Evolutionary conservation across 2,329 filamentous ascomycete species (phyloP).

Genomic region (Monosporascus sp.): DNA sequence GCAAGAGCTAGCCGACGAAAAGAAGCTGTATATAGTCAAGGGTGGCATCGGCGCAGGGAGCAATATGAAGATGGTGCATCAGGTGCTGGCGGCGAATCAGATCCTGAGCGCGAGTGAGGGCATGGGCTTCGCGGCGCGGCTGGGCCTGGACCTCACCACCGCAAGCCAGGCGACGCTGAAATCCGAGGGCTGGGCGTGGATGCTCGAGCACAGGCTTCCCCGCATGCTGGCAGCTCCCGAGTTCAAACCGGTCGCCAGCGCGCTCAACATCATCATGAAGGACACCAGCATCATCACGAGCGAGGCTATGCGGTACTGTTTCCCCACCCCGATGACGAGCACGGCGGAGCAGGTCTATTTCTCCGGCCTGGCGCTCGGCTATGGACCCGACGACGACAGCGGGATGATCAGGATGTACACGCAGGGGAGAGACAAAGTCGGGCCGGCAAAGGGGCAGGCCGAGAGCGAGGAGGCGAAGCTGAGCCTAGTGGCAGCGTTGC

Average conservation of each 20-base stretch:
- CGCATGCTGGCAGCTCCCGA: constrained; percentile 44
- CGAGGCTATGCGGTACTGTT: constrained; percentile 51
- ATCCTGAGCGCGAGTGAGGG: constrained; percentile 56
- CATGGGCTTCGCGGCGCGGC: constrained; percentile 51
- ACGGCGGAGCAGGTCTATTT: constrained; percentile 62
- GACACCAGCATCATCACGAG: constrained; percentile 63
- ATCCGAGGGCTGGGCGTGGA: constrained; percentile 52
- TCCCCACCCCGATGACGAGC: constrained; percentile 55
- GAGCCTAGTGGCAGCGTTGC: constrained; percentile 31
- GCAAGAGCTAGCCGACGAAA: constrained; percentile 54
- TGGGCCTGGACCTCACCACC: constrained; percentile 44
- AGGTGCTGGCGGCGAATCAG: constrained; percentile 58
- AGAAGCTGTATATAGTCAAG: constrained; percentile 57
- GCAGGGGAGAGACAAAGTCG: constrained; percentile 30
- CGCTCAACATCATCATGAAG: constrained; percentile 55
- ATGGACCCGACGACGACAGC: constrained; percentile 38
- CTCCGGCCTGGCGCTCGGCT: constrained; percentile 52
- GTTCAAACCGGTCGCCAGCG: constrained; percentile 51
- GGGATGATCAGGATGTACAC: constrained; percentile 37
- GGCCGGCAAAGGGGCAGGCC: constrained; percentile 19
- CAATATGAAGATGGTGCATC: constrained; percentile 60
- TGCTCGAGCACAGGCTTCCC: constrained; percentile 54
- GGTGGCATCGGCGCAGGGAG: constrained; percentile 55
- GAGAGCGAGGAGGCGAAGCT: constrained; percentile 31
- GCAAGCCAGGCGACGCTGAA: constrained; percentile 38